Evolutionary conservation across 2,329 filamentous ascomycete species (phyloP).

Genomic region (Paracoccidioides lutzii): DNA sequence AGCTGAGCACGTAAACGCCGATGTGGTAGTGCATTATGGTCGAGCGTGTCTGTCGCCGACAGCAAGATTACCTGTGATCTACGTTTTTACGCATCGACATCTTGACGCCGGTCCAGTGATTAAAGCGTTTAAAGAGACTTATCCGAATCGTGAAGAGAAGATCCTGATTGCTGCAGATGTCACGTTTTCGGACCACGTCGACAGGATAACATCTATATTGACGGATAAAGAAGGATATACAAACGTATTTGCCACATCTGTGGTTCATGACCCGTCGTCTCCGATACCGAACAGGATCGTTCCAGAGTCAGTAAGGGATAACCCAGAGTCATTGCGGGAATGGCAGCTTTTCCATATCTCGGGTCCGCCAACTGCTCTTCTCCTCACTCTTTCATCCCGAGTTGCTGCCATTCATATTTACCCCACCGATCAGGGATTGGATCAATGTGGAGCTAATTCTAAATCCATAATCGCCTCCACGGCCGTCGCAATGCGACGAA

Average conservation of each 20-base stretch:
- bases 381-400: slow-evolving; percentile 75
- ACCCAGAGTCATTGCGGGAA: slow-evolving; percentile 42
- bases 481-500: slow-evolving; percentile 56
- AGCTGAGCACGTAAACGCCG: slow-evolving; percentile 80
- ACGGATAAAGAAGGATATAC: slow-evolving; percentile 50
- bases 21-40: slow-evolving; percentile 90
- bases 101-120: slow-evolving; percentile 50
- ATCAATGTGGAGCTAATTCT: slow-evolving; percentile 14
- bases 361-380: slow-evolving; percentile 64
- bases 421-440: slow-evolving; percentile 37
- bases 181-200: slow-evolving; percentile 67
- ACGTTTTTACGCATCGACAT: slow-evolving; percentile 68
- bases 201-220: slow-evolving; percentile 43
- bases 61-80: slow-evolving; percentile 71
- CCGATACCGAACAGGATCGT: slow-evolving; percentile 72
- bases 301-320: slow-evolving; percentile 36
- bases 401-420: slow-evolving; percentile 69
- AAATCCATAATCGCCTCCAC: slow-evolving; percentile 39
- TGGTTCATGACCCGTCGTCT: slow-evolving; percentile 67
- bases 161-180: slow-evolving; percentile 81
- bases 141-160: slow-evolving; percentile 49
- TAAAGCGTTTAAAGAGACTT: slow-evolving; percentile 54
- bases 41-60: slow-evolving; percentile 85
- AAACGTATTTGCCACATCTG: slow-evolving; percentile 53
- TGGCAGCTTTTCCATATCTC: slow-evolving; percentile 79